Evolutionary conservation across 208 protist species (phyloP), one percentile per base, ranked within the genome.

Genomic region (Vickermania ingenoplastis): DNA sequence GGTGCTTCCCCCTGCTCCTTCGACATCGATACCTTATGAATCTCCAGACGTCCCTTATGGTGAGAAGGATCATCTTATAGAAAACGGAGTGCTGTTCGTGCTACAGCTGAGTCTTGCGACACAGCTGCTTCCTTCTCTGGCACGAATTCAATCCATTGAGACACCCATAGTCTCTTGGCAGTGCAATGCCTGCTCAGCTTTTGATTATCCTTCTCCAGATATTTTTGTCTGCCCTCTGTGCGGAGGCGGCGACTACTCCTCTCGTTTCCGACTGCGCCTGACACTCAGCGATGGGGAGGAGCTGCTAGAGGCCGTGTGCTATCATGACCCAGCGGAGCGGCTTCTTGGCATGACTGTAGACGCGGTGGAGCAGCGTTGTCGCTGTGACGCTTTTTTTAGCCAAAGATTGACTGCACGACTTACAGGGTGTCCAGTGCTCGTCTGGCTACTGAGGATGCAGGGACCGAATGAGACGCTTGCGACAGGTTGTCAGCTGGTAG

Each of bases 271-370:
- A 11, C 24, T 81, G 0, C 22, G 21, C 0, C 23, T 86, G 27
- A 50, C 49, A 49, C 49, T 91, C 13, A 83, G 75, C 31, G 83
- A 91, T 55, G 67, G 72, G 25, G 4, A 81, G 36, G 50, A 50
- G 26, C 23, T 49, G 0, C 57, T 65, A 1, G 36, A 30, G 0
- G 80, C 75, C 1, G 41, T 72, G 22, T 31, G 69, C 22, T 60
- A 77, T 55, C 54, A 59, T 1, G 41, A 52, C 0, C 59, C 73
- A 17, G 75, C 56, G 3, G 78, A 86, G 49, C 24, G 51, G 2
- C 57, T 91, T 17, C 63, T 87, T 26, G 70, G 67, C 0, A 22
- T 68, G 0, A 66, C 52, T 0, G 22, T 53, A 17, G 36, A 60
- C 2, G 36, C 53, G 13, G n/a, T 71, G 41, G 59, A 56, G 45